A percentile compares a stretch with the other conserved stretches of the same genome.
These are phyloP conservation scores for Leucocoprinus birnbaumii DNA, from an alignment of 768 basidiomycete genomes.

Conservation along the genomic window DNA sequence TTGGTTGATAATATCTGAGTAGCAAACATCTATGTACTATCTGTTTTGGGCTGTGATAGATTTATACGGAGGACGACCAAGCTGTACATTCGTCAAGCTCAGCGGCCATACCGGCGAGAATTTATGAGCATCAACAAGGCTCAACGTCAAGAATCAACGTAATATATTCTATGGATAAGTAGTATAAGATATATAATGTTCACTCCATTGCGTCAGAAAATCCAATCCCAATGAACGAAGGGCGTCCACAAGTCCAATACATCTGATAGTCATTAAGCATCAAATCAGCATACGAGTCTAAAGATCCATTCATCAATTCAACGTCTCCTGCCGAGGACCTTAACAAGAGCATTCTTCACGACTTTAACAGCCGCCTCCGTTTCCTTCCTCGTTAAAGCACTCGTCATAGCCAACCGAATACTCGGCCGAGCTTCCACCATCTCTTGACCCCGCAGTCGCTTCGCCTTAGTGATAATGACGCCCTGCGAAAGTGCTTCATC, in stretches of 20 bases:
- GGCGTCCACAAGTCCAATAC: not conserved
- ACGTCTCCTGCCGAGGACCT: conserved; percentile 64
- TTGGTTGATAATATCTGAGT: no score
- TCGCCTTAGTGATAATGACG: conserved; percentile 83
- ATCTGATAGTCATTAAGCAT: not conserved
- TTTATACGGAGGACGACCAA: no score
- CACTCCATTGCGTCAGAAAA: not conserved
- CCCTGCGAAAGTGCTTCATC: conserved; percentile 82
- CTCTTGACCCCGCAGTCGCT: conserved; percentile 83
- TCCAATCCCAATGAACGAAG: not conserved
- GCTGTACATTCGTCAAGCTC: no score
- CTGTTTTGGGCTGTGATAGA: no score
- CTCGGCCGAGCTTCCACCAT: conserved; percentile 77
- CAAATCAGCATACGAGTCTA: not conserved
- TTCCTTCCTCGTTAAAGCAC: conserved; percentile 84
- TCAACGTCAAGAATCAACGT: not conserved
- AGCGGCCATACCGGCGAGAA: no score
- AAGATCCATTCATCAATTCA: conserved; percentile 19
- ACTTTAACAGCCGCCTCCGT: conserved; percentile 82
- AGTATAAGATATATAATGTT: not conserved
- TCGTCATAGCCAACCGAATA: conserved; percentile 78
- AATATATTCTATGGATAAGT: conserved; percentile 2
- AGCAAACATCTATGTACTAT: no score
- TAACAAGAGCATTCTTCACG: conserved; percentile 70
- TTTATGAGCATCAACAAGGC: no score